Percentiles rank a stretch among this genome's conserved stretches.
Conservation (phyloP, 192 early-diverging fungal genomes). For the Phlyctochytrium arcticum region DNA sequence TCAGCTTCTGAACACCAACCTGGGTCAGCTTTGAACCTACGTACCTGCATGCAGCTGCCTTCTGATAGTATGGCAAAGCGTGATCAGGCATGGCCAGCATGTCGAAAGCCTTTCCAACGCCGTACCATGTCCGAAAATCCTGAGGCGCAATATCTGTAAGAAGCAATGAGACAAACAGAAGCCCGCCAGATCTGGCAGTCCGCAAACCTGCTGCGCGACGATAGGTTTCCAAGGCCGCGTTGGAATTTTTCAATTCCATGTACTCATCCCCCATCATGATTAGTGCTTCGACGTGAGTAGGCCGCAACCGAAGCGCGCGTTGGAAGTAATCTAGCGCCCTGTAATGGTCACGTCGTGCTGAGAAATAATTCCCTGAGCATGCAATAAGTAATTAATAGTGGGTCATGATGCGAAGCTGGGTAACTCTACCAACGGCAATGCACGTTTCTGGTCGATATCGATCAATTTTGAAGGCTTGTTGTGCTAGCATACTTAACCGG, state of each 20-base stretch:
- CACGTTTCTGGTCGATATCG: constrained; percentile 86
- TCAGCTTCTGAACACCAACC: too few species aligned
- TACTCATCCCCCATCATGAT: constrained; percentile 95
- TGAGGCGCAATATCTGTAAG: constrained; percentile 61
- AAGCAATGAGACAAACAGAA: background rate
- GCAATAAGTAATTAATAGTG: background rate
- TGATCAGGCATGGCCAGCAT: constrained; percentile 76
- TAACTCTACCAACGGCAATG: constrained; percentile 21
- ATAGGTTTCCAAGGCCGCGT: constrained; percentile 88
- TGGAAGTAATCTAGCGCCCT: constrained; percentile 86
- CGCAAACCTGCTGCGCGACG: constrained; percentile 69
- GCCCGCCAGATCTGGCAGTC: background rate
- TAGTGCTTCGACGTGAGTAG: constrained; percentile 74
- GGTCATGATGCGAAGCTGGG: background rate
- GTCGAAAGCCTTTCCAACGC: constrained; percentile 86
- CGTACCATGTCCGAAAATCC: constrained; percentile 91
- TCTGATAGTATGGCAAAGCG: constrained; percentile 77
- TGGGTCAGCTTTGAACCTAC: background rate
- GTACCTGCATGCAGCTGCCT: constrained; percentile 61
- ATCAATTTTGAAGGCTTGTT: constrained; percentile 65
- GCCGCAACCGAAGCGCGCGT: constrained; percentile 76
- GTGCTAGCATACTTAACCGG: constrained; percentile 75
- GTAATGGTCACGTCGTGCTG: constrained; percentile 69
- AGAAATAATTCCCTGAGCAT: constrained; percentile 88
- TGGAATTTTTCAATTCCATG: constrained; percentile 83